Evolutionary conservation across 2,329 filamentous ascomycete species (phyloP).

Genomic region (Epichloe gansuensis): DNA sequence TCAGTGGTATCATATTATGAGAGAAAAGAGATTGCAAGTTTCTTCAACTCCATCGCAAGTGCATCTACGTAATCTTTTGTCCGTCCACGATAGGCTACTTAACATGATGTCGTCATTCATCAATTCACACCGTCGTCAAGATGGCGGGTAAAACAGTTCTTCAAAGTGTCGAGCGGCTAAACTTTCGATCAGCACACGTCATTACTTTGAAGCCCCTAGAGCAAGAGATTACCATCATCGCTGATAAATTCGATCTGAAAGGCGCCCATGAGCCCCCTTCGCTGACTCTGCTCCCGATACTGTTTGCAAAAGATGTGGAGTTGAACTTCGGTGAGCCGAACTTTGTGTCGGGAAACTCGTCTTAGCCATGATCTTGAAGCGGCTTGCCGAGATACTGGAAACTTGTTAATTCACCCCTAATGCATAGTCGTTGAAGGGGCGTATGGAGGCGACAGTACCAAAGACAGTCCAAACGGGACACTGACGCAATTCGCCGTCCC

Average conservation of each 20-base stretch:
- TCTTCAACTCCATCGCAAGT: background rate
- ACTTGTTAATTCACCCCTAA: background rate
- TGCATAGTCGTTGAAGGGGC: no score
- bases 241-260: conserved; percentile 40
- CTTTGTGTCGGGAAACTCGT: conserved; percentile 27
- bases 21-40: background rate
- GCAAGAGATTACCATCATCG: conserved; percentile 22
- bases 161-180: conserved; percentile 27
- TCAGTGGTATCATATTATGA: background rate
- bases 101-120: background rate
- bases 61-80: background rate
- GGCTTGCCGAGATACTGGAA: conserved; percentile 39
- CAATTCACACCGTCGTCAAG: background rate
- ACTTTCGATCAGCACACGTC: background rate
- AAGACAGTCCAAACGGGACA: conserved; percentile 56
- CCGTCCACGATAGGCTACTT: background rate
- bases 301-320: conserved; percentile 47
- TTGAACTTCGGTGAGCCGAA: conserved; percentile 42
- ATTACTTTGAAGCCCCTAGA: background rate
- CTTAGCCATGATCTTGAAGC: conserved; percentile 38
- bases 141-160: conserved; percentile 24
- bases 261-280: conserved; percentile 32
- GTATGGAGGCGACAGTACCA: conserved; percentile 24
- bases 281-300: conserved; percentile 41
- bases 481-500: conserved; percentile 38